Evolutionary conservation across 148 eudicot species (phyloP).

Genomic region (Silene conica): DNA sequence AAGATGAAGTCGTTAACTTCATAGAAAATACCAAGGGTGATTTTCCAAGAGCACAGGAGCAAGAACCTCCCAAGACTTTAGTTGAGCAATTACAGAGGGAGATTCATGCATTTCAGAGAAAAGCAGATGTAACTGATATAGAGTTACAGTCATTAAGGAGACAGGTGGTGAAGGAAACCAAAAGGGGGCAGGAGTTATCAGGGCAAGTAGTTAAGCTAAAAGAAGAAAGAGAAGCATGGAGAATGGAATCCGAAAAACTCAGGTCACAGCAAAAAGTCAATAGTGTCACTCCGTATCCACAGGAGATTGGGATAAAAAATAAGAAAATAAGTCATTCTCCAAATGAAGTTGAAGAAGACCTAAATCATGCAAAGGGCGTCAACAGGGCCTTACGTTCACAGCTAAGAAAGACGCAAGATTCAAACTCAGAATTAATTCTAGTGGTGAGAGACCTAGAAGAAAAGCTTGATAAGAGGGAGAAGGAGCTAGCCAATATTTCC

Average conservation of each 20-base stretch:
- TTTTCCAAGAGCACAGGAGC: constrained; percentile 27
- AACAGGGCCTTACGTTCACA: constrained; percentile 47
- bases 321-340: constrained; percentile 28
- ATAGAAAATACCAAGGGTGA: constrained; percentile 32
- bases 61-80: constrained; percentile 33
- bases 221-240: constrained; percentile 60
- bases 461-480: constrained; percentile 52
- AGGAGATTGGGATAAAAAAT: constrained; percentile 26
- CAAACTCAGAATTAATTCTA: constrained; percentile 75
- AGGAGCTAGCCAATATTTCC: constrained; percentile 45
- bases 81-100: constrained; percentile 48
- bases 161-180: constrained; percentile 73
- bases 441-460: constrained; percentile 65
- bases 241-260: constrained; percentile 49
- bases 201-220: constrained; percentile 43
- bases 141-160: constrained; percentile 79
- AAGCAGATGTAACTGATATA: constrained; percentile 67
- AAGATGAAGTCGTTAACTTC: constrained; percentile 34
- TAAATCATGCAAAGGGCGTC: constrained; percentile 45
- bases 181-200: constrained; percentile 62
- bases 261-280: constrained; percentile 25
- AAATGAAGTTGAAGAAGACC: constrained; percentile 43
- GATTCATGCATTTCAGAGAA: constrained; percentile 51
- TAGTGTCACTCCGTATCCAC: constrained; percentile 27
- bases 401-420: constrained; percentile 76